phyloP scores from a whole-genome alignment of 257 asterid species.

The Rehmannia glutinosa region DNA sequence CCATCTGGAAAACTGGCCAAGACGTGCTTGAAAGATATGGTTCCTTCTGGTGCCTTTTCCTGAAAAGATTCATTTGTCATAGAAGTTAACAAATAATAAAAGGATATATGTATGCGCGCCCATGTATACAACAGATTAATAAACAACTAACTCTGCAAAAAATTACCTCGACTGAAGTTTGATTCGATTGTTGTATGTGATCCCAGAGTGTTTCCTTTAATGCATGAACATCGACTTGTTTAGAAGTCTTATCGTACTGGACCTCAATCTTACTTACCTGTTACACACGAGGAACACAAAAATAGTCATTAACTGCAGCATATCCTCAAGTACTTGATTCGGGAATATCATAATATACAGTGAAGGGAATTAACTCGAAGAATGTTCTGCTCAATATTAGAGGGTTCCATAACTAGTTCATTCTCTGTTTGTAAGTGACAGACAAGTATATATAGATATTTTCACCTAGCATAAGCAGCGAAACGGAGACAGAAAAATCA shows the following conservation, averaged over 20 bases:
- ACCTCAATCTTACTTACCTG: conserved; percentile 89
- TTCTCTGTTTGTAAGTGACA: too few species aligned
- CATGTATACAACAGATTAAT: too few species aligned
- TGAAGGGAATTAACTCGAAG: too few species aligned
- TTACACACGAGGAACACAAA: neutral
- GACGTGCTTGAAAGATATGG: conserved; percentile 61
- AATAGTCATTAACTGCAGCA: neutral
- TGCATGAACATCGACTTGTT: conserved; percentile 89
- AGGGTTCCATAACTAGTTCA: too few species aligned
- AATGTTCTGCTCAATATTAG: too few species aligned
- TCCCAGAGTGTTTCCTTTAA: conserved; percentile 91
- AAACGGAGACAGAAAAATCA: too few species aligned
- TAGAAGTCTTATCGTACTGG: conserved; percentile 80
- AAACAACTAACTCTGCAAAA: too few species aligned
- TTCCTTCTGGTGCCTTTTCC: conserved; percentile 30
- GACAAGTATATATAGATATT: too few species aligned
- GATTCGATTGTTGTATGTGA: conserved; percentile 43
- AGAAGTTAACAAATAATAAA: neutral
- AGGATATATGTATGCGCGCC: too few species aligned
- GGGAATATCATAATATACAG: neutral
- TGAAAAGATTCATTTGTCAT: conserved; percentile 12
- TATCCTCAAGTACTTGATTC: neutral
- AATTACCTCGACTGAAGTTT: conserved; percentile 45
- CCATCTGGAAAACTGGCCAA: conserved; percentile 59
- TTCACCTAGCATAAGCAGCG: too few species aligned